Evolutionary conservation across 768 basidiomycete species (phyloP), one percentile per base, ranked within the genome.

Genomic region (Trametes cinnabarina): DNA sequence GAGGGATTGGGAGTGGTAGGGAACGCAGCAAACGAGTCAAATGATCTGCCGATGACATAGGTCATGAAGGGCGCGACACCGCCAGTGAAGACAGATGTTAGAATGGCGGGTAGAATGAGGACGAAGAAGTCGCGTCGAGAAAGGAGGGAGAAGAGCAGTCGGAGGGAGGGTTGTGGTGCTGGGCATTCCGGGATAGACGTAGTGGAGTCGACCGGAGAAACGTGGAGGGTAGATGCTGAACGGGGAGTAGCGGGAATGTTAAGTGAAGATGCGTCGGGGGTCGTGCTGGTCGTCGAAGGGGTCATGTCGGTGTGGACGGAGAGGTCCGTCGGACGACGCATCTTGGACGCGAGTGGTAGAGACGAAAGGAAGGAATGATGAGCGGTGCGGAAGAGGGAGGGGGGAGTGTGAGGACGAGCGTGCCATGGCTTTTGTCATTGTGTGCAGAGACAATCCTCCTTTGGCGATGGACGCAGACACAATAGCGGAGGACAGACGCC

Each of bases 21-120:
- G 70, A 83, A 90, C 0, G 71, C 67, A 5, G 88, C 80, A 62
- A 94, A 90, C 0, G 83, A 77, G 61, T 88, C 78, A 73, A 94
- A 93, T 1, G 85, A 84, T 49, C 84, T 80, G 35, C 93, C 92
- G 62, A 94, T 76, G 64, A 92, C 82, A 30, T 82, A 75, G 7
- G 92, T 92, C 91, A 94, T 94, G 77, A 88, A 89, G 1, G 93
- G 92, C 0, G 87, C 88, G 52, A 92, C 79, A 30, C 84, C 82
- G 35, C 90, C 88, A 3, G 86, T 79, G 48, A 79, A 74, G 42
- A 87, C 54, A 19, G 92, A 87, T 12, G 84, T 76, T 51, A 79
- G 8, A 56, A 85, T 58, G 5, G 87, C 90, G 3, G 92, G 92
- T 22, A 84, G 47, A 59, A 92, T 76, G 63, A 88, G 76, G 25